Base-by-base conservation (phyloP, 352 stramenopile species). In the Globisporangium abappressorium region DNA sequence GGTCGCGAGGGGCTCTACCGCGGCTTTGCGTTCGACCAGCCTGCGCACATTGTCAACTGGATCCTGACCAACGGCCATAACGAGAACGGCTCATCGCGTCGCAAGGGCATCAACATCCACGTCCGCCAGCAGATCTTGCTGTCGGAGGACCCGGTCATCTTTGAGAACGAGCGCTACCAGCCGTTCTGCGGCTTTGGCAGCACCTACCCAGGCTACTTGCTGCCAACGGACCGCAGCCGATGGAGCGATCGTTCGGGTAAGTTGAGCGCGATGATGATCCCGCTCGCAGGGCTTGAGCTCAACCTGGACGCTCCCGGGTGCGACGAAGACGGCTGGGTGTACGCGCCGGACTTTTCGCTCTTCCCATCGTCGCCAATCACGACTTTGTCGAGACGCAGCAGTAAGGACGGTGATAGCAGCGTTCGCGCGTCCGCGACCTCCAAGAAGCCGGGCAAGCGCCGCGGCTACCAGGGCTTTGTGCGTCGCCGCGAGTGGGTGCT, bases 91-190 rank as follows among this genome's bases (percentile, higher is more conserved):
- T 49, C 56, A 9, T 75, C 79, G 33, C 73, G 73, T 24, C 71
- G 84, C 51, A 89, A 91, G 71, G 78, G 72, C 34, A 78, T 91
- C 38, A 92, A 91, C 60, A 67, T 77, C 0, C 74, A 87, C 36
- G 83, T 95, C 8, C 82, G 87, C 0, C 73, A 92, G 55, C 41
- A 67, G 33, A 93, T 96, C 54, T 58, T 96, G 41, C 75, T 69
- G 28, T 93, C 86, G 26, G 75, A 82, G 33, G 88, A 94, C 62
- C 82, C 88, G 0, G 86, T 94, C 0, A 79, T 96, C 22, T 96
- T 92, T 47, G 88, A 96, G 73, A 96, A 96, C 63, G 77, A 96
- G 70, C 83, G 88, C 8, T 96, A 94, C 68, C 87, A 94, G 63
- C 86, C 85, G 3, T 96, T 96, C 67, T 87, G 81, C 51, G 88